These are phyloP conservation scores for Zasmidium angulare DNA, from an alignment of 2,329 filamentous ascomycete genomes.

Conservation along the genomic window DNA sequence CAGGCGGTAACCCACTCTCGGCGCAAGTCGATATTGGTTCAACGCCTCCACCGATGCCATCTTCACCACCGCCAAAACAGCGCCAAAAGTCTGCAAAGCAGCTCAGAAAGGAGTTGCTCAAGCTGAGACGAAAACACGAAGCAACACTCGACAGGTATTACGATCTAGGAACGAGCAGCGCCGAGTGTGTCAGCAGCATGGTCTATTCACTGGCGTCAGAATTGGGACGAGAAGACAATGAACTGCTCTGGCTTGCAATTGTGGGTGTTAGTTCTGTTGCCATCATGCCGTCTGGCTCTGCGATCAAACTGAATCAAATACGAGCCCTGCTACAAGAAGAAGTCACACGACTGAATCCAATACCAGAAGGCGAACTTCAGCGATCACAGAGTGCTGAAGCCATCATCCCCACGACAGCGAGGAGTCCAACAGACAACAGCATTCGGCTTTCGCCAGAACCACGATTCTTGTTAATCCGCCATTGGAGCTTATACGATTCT, in stretches of 20 bases:
- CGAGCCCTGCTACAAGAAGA: slow-evolving; percentile 87
- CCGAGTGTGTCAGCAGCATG: slow-evolving; percentile 91
- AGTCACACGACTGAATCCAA: slow-evolving; percentile 87
- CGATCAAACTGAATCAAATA: slow-evolving; percentile 71
- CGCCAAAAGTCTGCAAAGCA: slow-evolving; percentile 68
- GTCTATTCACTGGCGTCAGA: slow-evolving; percentile 94
- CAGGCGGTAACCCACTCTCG: slow-evolving; percentile 38
- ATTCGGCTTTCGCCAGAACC: slow-evolving; percentile 93
- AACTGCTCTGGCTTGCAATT: slow-evolving; percentile 90
- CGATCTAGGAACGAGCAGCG: slow-evolving; percentile 81
- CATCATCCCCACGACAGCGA: slow-evolving; percentile 84
- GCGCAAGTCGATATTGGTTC: slow-evolving; percentile 34
- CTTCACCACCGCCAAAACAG: slow-evolving; percentile 58
- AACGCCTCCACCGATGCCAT: slow-evolving; percentile 40
- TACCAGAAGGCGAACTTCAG: slow-evolving; percentile 54
- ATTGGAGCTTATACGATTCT: slow-evolving; percentile 97
- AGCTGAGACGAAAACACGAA: slow-evolving; percentile 76
- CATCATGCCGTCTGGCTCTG: slow-evolving; percentile 63
- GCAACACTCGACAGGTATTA: slow-evolving; percentile 78
- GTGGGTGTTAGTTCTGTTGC: slow-evolving; percentile 94
- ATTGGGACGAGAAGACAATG: slow-evolving; percentile 93
- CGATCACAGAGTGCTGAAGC: slow-evolving; percentile 66
- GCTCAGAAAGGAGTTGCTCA: slow-evolving; percentile 70
- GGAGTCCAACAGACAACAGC: slow-evolving; percentile 84
- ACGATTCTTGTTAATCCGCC: slow-evolving; percentile 84